Percentiles rank a stretch among this genome's conserved stretches.
Conservation (phyloP, 257 asterid species). For the Verbena officinalis region DNA sequence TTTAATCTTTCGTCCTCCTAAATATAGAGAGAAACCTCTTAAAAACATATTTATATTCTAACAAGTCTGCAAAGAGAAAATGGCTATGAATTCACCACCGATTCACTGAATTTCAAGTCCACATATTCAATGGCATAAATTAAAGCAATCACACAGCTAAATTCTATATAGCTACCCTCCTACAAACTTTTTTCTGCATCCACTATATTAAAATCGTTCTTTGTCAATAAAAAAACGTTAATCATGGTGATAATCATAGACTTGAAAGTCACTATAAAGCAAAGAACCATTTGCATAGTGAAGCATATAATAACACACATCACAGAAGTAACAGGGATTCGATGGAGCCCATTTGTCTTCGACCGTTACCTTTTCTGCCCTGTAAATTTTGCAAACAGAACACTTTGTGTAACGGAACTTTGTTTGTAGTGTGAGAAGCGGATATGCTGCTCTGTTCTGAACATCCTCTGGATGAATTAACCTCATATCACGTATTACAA, state of each 20-base stretch:
- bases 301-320: slow-evolving; percentile 88
- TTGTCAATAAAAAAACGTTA: slow-evolving; percentile 13
- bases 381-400: slow-evolving; percentile 77
- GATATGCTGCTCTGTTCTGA: slow-evolving; percentile 79
- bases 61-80: too few species aligned
- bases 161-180: not conserved
- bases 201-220: not conserved
- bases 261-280: slow-evolving; percentile 71
- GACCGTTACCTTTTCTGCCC: slow-evolving; percentile 74
- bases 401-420: slow-evolving; percentile 68
- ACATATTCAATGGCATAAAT: too few species aligned
- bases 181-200: too few species aligned
- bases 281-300: slow-evolving; percentile 74
- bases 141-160: too few species aligned
- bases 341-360: slow-evolving; percentile 85
- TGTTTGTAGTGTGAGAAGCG: slow-evolving; percentile 49
- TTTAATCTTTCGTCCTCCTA: too few species aligned
- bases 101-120: too few species aligned
- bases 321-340: slow-evolving; percentile 90
- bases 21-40: too few species aligned
- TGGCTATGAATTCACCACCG: too few species aligned
- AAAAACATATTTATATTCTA: too few species aligned
- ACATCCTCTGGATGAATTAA: slow-evolving; percentile 81
- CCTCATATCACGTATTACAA: slow-evolving; percentile 83
- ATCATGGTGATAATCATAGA: slow-evolving; percentile 72